These are phyloP conservation scores for Jimgerdemannia lactiflua DNA, from an alignment of 192 early-diverging fungal genomes.

Conservation along the genomic window DNA sequence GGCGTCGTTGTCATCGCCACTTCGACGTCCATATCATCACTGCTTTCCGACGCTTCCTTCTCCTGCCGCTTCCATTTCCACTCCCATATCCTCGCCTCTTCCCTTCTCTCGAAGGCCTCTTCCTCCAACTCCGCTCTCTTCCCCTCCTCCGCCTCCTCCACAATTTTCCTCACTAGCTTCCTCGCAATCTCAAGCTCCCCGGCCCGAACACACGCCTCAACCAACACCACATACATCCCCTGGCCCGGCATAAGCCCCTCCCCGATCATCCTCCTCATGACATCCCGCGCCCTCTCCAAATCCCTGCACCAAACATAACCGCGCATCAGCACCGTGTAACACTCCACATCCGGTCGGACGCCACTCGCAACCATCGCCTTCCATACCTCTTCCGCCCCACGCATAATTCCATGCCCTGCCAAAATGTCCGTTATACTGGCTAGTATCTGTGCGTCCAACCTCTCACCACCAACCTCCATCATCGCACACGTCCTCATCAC, in stretches of 20 bases:
- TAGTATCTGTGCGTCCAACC: slow-evolving; percentile 42
- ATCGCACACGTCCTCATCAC: slow-evolving; percentile 40
- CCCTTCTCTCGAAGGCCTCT: neutral
- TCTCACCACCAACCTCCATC: slow-evolving; percentile 33
- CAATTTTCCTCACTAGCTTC: neutral
- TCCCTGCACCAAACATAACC: slow-evolving; percentile 33
- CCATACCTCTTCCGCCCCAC: slow-evolving; percentile 31
- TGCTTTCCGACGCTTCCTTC: neutral
- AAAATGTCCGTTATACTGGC: slow-evolving; percentile 40
- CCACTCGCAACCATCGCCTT: slow-evolving; percentile 40
- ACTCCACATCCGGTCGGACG: slow-evolving; percentile 30
- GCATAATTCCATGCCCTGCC: slow-evolving; percentile 31
- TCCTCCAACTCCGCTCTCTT: slow-evolving; percentile 1
- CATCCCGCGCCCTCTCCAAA: slow-evolving; percentile 29
- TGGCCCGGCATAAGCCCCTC: slow-evolving; percentile 36
- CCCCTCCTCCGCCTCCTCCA: neutral
- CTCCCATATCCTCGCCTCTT: neutral
- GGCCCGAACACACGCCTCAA: slow-evolving; percentile 35
- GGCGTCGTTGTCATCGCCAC: neutral
- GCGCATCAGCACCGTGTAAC: slow-evolving; percentile 50
- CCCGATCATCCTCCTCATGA: slow-evolving; percentile 41
- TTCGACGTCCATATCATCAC: neutral
- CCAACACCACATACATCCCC: slow-evolving; percentile 35
- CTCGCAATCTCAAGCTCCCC: slow-evolving; percentile 30
- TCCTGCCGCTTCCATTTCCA: neutral